phyloP scores from a whole-genome alignment of 2,329 filamentous ascomycete genomes.

The Cladosporium sp. region DNA sequence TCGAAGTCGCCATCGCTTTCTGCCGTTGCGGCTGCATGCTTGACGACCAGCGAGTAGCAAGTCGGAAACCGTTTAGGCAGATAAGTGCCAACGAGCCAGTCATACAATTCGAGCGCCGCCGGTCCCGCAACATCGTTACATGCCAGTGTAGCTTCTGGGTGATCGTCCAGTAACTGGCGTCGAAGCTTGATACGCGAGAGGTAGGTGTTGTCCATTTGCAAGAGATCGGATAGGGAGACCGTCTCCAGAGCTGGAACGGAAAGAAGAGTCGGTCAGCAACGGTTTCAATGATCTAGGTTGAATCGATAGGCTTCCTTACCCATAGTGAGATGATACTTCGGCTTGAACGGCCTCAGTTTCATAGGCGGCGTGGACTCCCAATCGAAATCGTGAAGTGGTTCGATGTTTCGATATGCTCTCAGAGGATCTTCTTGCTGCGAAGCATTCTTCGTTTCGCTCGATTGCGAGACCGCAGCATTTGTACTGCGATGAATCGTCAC shows the following conservation, averaged over 20 bases:
- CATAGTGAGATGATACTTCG: conserved; percentile 66
- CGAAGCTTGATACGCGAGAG: conserved; percentile 54
- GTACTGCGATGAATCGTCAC: too few relatives aligned
- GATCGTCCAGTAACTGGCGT: conserved; percentile 47
- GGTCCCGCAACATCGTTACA: conserved; percentile 42
- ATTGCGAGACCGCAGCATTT: neutral
- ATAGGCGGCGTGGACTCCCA: conserved; percentile 55
- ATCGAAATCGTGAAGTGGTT: conserved; percentile 53
- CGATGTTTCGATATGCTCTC: conserved; percentile 45
- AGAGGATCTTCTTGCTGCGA: neutral
- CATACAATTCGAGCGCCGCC: conserved; percentile 60
- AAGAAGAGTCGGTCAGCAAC: neutral
- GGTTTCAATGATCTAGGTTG: neutral
- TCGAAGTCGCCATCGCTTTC: neutral
- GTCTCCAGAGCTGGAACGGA: conserved; percentile 53
- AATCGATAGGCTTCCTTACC: conserved; percentile 44
- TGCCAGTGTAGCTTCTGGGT: conserved; percentile 46
- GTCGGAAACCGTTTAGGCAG: conserved; percentile 59
- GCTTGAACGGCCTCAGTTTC: conserved; percentile 60
- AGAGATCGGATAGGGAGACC: conserved; percentile 55
- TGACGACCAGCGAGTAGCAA: conserved; percentile 39
- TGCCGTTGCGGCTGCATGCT: conserved; percentile 17
- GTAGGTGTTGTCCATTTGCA: conserved; percentile 63
- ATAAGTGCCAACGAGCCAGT: conserved; percentile 56
- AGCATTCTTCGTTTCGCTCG: neutral